phyloP scores from a whole-genome alignment of 1,284 basidiomycete species.

The Cutaneotrichosporon cavernicola region DNA sequence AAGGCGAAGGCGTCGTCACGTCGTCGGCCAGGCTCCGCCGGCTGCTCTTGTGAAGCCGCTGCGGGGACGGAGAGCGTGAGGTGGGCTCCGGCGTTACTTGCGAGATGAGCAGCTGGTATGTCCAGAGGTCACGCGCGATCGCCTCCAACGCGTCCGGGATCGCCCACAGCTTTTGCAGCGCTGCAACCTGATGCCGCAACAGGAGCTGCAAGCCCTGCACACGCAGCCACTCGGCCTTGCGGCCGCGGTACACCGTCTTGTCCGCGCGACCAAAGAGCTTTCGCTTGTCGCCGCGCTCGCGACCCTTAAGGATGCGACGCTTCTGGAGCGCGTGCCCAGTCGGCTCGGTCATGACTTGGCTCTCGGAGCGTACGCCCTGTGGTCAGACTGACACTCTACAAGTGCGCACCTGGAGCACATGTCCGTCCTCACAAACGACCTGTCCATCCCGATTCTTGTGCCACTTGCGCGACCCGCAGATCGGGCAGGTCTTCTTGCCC shows the following conservation, averaged over 20 bases:
- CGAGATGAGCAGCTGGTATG: slow-evolving; percentile 64
- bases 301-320: slow-evolving; percentile 31
- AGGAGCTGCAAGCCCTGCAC: slow-evolving; percentile 78
- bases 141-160: slow-evolving; percentile 77
- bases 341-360: slow-evolving; percentile 36
- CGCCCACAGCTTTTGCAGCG: slow-evolving; percentile 65
- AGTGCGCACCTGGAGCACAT: slow-evolving; percentile 47
- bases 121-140: slow-evolving; percentile 78
- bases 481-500: slow-evolving; percentile 46
- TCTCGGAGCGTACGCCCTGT: slow-evolving; percentile 49
- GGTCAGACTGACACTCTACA: not conserved
- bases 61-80: not conserved
- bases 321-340: slow-evolving; percentile 38
- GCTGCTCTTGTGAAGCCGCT: not conserved
- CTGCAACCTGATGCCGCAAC: slow-evolving; percentile 68
- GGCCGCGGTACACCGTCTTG: slow-evolving; percentile 71
- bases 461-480: slow-evolving; percentile 50
- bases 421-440: slow-evolving; percentile 52
- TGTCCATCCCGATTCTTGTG: slow-evolving; percentile 35
- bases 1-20: slow-evolving; percentile 4
- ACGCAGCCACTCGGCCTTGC: slow-evolving; percentile 70
- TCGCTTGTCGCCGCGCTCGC: slow-evolving; percentile 33
- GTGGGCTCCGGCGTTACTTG: slow-evolving; percentile 51
- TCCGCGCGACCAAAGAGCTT: slow-evolving; percentile 37
- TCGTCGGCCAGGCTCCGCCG: not conserved